Conservation (phyloP, 1,139 yeast genomes). For the Ogataea hybrid region DNA sequence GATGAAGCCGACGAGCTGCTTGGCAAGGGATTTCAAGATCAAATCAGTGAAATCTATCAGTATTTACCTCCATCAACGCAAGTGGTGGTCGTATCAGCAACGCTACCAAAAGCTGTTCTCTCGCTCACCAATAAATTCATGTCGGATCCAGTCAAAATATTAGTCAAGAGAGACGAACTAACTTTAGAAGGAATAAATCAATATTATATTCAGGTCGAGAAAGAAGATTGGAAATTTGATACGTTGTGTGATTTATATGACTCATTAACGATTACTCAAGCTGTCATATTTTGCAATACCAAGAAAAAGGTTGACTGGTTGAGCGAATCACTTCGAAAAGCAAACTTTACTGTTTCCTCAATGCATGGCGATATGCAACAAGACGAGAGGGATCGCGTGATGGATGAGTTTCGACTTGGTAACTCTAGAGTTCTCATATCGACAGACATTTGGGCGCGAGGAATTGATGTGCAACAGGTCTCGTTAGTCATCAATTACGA, state of each 20-base stretch:
- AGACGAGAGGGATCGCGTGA: constrained; percentile 82
- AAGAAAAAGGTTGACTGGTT: constrained; percentile 92
- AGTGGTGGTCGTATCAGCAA: constrained; percentile 93
- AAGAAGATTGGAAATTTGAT: constrained; percentile 95
- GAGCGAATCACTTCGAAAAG: constrained; percentile 68
- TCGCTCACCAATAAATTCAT: constrained; percentile 86
- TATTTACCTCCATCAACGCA: constrained; percentile 78
- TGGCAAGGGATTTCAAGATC: constrained; percentile 89
- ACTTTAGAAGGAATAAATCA: constrained; percentile 90
- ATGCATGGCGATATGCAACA: constrained; percentile 99
- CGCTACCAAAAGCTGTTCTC: constrained; percentile 80
- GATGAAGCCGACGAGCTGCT: constrained; percentile 96
- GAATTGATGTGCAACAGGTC: constrained; percentile 97
- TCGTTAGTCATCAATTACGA: constrained; percentile 92
- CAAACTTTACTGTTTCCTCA: constrained; percentile 85
- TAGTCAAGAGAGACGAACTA: constrained; percentile 87
- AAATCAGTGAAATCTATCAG: constrained; percentile 84
- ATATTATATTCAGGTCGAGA: constrained; percentile 79
- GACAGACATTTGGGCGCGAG: constrained; percentile 98
- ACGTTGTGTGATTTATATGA: constrained; percentile 91
- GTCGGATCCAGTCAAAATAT: constrained; percentile 85
- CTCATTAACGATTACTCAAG: constrained; percentile 91
- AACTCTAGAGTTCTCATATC: constrained; percentile 83
- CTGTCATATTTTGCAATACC: constrained; percentile 94
- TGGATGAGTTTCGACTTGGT: constrained; percentile 82